Conservation (phyloP, 495 filamentous ascomycete species). For the Sphaerosporella brunnea region DNA sequence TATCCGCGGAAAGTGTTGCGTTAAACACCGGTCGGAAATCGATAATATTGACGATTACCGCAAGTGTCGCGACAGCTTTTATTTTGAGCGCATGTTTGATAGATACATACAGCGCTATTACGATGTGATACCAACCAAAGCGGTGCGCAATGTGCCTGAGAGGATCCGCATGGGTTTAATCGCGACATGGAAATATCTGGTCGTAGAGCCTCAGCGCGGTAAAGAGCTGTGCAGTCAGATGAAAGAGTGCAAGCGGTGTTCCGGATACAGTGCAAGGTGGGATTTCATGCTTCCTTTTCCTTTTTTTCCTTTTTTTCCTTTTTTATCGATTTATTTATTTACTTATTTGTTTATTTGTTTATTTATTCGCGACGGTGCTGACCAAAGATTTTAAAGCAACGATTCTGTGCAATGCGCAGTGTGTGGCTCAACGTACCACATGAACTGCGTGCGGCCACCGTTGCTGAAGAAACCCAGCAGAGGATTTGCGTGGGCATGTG, state of each 20-base stretch:
- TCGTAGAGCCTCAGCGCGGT: conserved; percentile 74
- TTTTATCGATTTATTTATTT: neutral
- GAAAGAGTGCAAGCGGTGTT: conserved; percentile 88
- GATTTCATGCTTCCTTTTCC: conserved; percentile 21
- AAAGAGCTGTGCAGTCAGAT: conserved; percentile 94
- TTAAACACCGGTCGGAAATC: conserved; percentile 75
- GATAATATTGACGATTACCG: conserved; percentile 66
- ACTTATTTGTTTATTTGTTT: neutral
- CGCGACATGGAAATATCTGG: conserved; percentile 85
- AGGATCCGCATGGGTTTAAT: conserved; percentile 88
- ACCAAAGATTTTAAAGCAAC: conserved; percentile 36
- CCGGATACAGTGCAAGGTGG: conserved; percentile 73
- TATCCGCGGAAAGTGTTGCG: conserved; percentile 78
- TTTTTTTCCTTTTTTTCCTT: neutral
- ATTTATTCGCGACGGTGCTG: neutral
- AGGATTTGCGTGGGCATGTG: conserved; percentile 96
- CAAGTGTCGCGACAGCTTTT: conserved; percentile 69
- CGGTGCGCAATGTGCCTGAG: conserved; percentile 89
- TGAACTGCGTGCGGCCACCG: conserved; percentile 89
- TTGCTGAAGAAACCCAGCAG: conserved; percentile 91
- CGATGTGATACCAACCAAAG: conserved; percentile 78
- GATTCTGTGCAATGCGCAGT: conserved; percentile 96
- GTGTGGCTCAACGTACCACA: conserved; percentile 88
- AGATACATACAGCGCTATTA: conserved; percentile 95
- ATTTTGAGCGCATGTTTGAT: conserved; percentile 95